These are phyloP conservation scores for Macrocybe gigantea DNA, from an alignment of 768 basidiomycete species.

Conservation along the genomic window DNA sequence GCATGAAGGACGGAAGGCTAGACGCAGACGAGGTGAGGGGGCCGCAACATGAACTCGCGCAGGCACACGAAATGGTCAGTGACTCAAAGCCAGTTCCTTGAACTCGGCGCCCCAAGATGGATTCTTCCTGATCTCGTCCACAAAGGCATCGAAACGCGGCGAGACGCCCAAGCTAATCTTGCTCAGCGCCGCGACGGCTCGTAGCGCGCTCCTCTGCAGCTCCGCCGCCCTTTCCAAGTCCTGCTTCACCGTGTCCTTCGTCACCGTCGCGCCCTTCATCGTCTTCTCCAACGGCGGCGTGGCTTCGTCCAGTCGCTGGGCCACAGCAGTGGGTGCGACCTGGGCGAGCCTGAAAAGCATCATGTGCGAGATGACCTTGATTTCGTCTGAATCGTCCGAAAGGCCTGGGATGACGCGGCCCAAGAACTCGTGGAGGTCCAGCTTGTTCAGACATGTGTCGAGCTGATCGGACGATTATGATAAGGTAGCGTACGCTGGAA, in stretches of 20 bases:
- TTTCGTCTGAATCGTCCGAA: conserved; percentile 87
- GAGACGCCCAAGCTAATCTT: conserved; percentile 62
- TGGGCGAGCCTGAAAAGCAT: conserved; percentile 89
- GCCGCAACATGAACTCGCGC: no score
- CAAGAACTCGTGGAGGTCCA: conserved; percentile 86
- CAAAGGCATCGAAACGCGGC: conserved; percentile 74
- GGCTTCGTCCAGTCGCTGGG: conserved; percentile 78
- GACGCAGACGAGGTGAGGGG: no score
- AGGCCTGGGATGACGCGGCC: conserved; percentile 77
- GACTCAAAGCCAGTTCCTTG: conserved; percentile 40
- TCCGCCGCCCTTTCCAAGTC: conserved; percentile 85
- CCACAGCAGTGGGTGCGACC: conserved; percentile 77
- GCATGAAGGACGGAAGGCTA: no score
- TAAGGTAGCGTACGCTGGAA: background rate
- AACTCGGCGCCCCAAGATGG: conserved; percentile 67
- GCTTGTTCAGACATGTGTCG: conserved; percentile 83
- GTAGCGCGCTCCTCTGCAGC: conserved; percentile 82
- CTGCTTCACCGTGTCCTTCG: conserved; percentile 96
- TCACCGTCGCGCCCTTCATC: conserved; percentile 83
- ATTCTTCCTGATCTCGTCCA: conserved; percentile 66
- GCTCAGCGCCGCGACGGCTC: conserved; percentile 83
- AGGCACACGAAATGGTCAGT: background rate
- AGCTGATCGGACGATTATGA: conserved; percentile 40
- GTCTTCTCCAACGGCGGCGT: conserved; percentile 81
- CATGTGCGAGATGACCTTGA: conserved; percentile 96